Conservation (phyloP, 352 stramenopile genomes). For the Elongisporangium undulatum region DNA sequence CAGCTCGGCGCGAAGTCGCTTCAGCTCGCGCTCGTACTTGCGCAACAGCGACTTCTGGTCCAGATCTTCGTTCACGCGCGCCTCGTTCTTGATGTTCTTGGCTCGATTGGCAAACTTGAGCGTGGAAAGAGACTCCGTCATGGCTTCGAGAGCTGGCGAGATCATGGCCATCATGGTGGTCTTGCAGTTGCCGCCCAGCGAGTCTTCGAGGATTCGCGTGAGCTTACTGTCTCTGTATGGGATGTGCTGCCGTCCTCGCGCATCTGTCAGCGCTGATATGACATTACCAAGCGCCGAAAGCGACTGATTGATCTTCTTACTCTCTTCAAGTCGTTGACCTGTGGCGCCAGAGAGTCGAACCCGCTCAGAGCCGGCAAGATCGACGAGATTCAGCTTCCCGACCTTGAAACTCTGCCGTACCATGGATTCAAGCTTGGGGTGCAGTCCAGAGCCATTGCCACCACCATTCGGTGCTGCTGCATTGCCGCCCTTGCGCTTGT, state of each 20-base stretch:
- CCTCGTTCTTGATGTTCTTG: conserved; percentile 92
- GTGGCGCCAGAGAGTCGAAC: conserved; percentile 86
- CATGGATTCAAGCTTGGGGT: conserved; percentile 84
- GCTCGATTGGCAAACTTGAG: conserved; percentile 93
- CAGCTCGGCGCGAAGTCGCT: conserved; percentile 88
- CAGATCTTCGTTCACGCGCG: conserved; percentile 89
- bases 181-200: conserved; percentile 91
- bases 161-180: conserved; percentile 97
- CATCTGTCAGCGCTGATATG: conserved; percentile 88
- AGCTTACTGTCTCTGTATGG: conserved; percentile 93
- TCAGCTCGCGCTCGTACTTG: conserved; percentile 95
- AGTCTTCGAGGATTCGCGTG: conserved; percentile 90
- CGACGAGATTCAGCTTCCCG: conserved; percentile 93
- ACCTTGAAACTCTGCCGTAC: conserved; percentile 93
- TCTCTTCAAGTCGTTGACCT: conserved; percentile 86
- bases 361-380: conserved; percentile 90
- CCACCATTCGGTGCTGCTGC: conserved; percentile 9
- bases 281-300: conserved; percentile 89
- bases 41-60: conserved; percentile 91
- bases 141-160: conserved; percentile 83
- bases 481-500: conserved; percentile 8
- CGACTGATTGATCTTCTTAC: conserved; percentile 93
- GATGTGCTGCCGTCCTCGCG: conserved; percentile 86
- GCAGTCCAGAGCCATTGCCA: conserved; percentile 24
- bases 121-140: conserved; percentile 91